A percentile compares a stretch with the other conserved stretches of the same genome.
phyloP scores from a whole-genome alignment of 2,329 filamentous ascomycete species.

The Coniochaeta sp. region DNA sequence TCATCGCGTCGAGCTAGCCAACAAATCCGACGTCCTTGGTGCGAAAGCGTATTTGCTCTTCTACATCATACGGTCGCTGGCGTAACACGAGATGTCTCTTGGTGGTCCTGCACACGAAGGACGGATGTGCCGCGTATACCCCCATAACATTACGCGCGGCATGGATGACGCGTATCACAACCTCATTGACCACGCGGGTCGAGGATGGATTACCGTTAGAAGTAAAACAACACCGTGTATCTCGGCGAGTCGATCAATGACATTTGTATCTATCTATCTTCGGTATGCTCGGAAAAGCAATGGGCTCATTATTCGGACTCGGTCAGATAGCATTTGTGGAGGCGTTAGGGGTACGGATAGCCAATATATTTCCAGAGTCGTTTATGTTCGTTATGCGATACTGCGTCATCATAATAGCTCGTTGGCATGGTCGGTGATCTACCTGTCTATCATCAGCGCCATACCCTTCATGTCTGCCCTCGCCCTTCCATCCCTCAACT shows the following conservation, averaged over 20 bases:
- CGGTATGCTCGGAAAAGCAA: neutral
- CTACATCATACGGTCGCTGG: conserved; percentile 63
- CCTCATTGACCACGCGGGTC: neutral
- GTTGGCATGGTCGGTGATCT: neutral
- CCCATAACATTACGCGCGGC: neutral
- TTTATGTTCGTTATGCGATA: neutral
- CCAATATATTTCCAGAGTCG: neutral
- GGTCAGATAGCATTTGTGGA: neutral
- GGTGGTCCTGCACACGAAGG: neutral
- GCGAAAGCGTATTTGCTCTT: conserved; percentile 89
- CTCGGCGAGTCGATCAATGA: neutral
- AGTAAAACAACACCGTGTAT: neutral
- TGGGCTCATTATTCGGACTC: neutral
- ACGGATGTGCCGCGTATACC: neutral
- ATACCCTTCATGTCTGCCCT: too few relatives aligned
- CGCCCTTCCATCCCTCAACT: neutral
- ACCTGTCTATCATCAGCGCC: too few relatives aligned
- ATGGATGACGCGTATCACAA: neutral
- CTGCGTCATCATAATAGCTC: neutral
- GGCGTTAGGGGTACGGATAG: neutral
- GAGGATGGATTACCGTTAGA: too few relatives aligned
- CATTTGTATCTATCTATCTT: neutral
- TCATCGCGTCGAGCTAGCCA: conserved; percentile 79
- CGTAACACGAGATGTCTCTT: conserved; percentile 21
- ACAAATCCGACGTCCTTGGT: conserved; percentile 74